phyloP scores from a whole-genome alignment of 371 early-diverging fungal species.

The Mycotypha africana region DNA sequence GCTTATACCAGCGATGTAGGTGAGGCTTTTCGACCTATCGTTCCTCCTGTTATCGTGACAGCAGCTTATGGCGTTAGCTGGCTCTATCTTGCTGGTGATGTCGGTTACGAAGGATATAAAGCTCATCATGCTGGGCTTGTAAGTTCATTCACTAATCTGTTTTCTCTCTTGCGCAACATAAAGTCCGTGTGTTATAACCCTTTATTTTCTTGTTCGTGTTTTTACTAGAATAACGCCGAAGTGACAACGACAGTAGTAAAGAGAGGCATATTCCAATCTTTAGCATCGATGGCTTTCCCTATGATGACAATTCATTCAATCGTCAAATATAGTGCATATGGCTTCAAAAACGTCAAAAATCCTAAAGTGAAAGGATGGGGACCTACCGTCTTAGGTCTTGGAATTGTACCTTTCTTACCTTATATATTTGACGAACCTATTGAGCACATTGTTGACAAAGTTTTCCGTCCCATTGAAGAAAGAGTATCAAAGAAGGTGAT shows the following conservation, averaged over 20 bases:
- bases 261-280: constrained; percentile 65
- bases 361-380: constrained; percentile 54
- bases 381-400: constrained; percentile 65
- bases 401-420: constrained; percentile 66
- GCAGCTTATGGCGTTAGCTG: constrained; percentile 64
- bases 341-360: constrained; percentile 52
- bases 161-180: too few species aligned
- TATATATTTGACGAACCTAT: constrained; percentile 71
- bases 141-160: constrained; percentile 6
- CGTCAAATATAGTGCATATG: constrained; percentile 62
- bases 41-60: constrained; percentile 50
- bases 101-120: constrained; percentile 68
- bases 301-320: constrained; percentile 69
- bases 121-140: constrained; percentile 49
- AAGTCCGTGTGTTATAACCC: too few species aligned
- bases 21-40: constrained; percentile 75
- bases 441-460: constrained; percentile 60
- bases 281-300: constrained; percentile 70
- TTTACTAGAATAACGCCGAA: constrained; percentile 29
- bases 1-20: constrained; percentile 75
- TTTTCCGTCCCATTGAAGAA: constrained; percentile 51
- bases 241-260: constrained; percentile 57
- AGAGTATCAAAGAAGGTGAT: constrained; percentile 8
- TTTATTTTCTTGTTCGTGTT: not conserved
- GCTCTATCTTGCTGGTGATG: constrained; percentile 61